phyloP scores from a whole-genome alignment of 177 flowering plant genomes.

The Telopea speciosissima region DNA sequence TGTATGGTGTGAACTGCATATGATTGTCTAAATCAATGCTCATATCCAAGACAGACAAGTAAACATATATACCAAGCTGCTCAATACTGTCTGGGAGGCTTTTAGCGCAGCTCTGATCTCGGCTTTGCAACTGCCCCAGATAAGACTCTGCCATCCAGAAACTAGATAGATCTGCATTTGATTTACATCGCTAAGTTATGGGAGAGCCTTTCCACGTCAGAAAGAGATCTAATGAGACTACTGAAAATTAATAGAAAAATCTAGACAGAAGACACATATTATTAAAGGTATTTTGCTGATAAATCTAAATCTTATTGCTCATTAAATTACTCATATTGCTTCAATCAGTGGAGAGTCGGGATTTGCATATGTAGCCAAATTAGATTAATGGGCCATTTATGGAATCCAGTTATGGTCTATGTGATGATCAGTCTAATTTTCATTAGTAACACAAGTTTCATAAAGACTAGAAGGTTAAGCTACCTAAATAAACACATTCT shows the following conservation, averaged over 20 bases:
- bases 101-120: constrained; percentile 55
- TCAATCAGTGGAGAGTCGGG: neutral
- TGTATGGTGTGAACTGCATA: neutral
- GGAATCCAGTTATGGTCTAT: too few species aligned
- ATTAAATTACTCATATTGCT: neutral
- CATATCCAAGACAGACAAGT: neutral
- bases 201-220: neutral
- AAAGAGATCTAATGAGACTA: neutral
- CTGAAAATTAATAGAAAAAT: too few species aligned
- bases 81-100: constrained; percentile 28
- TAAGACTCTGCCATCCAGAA: constrained; percentile 91
- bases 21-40: neutral
- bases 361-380: neutral
- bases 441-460: too few species aligned
- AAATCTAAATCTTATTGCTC: neutral
- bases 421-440: too few species aligned
- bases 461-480: too few species aligned
- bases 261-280: neutral
- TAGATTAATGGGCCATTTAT: too few species aligned
- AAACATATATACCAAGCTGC: neutral
- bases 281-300: neutral
- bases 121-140: constrained; percentile 84
- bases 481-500: too few species aligned
- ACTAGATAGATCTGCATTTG: constrained; percentile 30
- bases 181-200: neutral